Evolutionary conservation across 2,329 filamentous ascomycete genomes (phyloP).

Genomic region (Lithohypha guttulata): DNA sequence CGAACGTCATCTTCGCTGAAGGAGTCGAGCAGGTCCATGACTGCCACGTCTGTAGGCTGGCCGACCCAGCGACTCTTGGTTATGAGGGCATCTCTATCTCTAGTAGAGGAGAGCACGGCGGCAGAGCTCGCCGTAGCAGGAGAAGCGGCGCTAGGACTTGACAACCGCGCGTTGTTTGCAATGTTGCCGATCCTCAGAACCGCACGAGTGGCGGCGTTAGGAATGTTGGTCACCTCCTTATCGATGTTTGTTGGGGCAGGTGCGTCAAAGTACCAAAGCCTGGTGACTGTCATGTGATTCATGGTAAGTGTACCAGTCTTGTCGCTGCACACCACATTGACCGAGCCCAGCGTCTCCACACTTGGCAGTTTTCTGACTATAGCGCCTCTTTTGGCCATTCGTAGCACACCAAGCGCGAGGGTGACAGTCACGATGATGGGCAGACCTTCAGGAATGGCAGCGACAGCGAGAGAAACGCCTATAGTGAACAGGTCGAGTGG

Average conservation of each 20-base stretch:
- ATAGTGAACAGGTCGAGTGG: conserved; percentile 95
- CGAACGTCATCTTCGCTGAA: conserved; percentile 88
- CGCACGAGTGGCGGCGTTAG: conserved; percentile 63
- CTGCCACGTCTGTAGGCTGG: conserved; percentile 94
- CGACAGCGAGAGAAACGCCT: conserved; percentile 89
- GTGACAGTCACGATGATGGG: conserved; percentile 98
- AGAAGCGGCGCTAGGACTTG: conserved; percentile 59
- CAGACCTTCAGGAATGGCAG: conserved; percentile 91
- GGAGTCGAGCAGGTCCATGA: conserved; percentile 81
- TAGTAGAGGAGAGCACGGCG: conserved; percentile 76
- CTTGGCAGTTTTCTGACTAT: conserved; percentile 94
- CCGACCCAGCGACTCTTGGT: conserved; percentile 86
- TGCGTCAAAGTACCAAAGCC: conserved; percentile 87
- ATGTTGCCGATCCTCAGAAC: conserved; percentile 90
- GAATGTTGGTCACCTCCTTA: conserved; percentile 44
- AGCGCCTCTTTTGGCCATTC: conserved; percentile 90
- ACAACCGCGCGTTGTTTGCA: conserved; percentile 82
- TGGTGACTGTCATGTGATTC: conserved; percentile 96
- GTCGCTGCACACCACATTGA: conserved; percentile 98
- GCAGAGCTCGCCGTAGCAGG: conserved; percentile 60
- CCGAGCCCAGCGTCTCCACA: conserved; percentile 94
- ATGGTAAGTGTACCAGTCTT: conserved; percentile 95
- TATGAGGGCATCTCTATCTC: conserved; percentile 49
- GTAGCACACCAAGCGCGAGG: conserved; percentile 81
- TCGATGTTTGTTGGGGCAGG: conserved; percentile 46